Percentiles rank a stretch among this genome's conserved stretches.
phyloP scores from a whole-genome alignment of 2,329 filamentous ascomycete species.

The Mycosphaerella sp. region DNA sequence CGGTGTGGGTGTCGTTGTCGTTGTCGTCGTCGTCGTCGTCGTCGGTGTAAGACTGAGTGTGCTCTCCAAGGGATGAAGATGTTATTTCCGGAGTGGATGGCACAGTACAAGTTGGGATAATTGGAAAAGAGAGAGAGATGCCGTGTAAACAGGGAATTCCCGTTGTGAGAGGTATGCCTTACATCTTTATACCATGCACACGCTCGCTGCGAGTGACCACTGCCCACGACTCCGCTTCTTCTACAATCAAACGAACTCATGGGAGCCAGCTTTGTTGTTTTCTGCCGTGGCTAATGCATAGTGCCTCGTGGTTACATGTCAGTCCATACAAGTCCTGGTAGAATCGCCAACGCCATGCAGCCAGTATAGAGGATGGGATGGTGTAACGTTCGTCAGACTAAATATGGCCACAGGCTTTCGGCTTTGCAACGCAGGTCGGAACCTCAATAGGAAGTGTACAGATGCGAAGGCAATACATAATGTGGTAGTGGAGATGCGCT shows the following conservation, averaged over 20 bases:
- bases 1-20: no score
- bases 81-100: neutral
- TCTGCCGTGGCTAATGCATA: slow-evolving; percentile 1
- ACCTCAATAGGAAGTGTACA: neutral
- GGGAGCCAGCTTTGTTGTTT: neutral
- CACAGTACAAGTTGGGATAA: neutral
- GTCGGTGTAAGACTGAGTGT: neutral
- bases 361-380: neutral
- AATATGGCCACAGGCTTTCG: neutral
- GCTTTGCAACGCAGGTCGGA: neutral
- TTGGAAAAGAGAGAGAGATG: neutral
- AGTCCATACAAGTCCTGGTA: neutral
- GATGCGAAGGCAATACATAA: neutral
- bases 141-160: neutral
- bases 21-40: neutral
- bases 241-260: neutral
- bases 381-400: neutral
- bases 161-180: neutral
- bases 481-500: neutral
- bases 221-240: neutral
- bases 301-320: neutral
- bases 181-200: neutral
- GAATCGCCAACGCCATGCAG: slow-evolving; percentile 3
- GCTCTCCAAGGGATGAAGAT: neutral
- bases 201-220: neutral